Percentiles rank a stretch among this genome's conserved stretches.
phyloP scores from a whole-genome alignment of 139 green algal species.

The Auxenochlorella pyrenoidosa region DNA sequence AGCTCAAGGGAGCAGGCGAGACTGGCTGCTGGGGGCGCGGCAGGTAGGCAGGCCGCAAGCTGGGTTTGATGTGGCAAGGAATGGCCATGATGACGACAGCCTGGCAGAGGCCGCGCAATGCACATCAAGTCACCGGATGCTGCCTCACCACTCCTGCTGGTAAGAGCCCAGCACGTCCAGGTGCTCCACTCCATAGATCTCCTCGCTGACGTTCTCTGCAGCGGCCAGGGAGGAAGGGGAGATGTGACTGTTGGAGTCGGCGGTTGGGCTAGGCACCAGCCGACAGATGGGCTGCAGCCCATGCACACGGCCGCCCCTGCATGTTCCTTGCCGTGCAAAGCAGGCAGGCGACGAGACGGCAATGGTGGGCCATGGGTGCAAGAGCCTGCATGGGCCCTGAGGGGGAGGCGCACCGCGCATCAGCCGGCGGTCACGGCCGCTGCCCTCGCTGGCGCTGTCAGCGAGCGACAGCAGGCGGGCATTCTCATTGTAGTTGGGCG shows the following conservation, averaged over 20 bases:
- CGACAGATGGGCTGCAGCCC: no score
- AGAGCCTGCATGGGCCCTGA: no score
- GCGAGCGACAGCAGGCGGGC: slow-evolving; percentile 29
- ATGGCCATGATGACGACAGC: no score
- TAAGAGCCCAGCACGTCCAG: slow-evolving; percentile 30
- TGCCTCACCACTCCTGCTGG: slow-evolving; percentile 31
- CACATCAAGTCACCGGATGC: neutral
- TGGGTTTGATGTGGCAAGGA: neutral
- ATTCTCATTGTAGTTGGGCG: slow-evolving; percentile 51
- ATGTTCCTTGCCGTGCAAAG: no score
- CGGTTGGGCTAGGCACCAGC: no score
- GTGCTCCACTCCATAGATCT: slow-evolving; percentile 39
- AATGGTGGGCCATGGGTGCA: no score
- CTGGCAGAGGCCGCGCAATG: neutral
- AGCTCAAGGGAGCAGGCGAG: neutral
- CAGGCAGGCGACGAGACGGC: no score
- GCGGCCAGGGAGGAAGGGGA: neutral
- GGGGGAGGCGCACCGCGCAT: slow-evolving; percentile 11
- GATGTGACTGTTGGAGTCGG: neutral
- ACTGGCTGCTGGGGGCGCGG: neutral
- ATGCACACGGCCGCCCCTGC: no score
- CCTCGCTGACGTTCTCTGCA: slow-evolving; percentile 36
- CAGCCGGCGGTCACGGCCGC: slow-evolving; percentile 24
- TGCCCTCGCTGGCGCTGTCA: neutral
- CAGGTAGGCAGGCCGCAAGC: neutral